Conservation (phyloP, 345 rosid genomes). For the Nasturtium officinale region DNA sequence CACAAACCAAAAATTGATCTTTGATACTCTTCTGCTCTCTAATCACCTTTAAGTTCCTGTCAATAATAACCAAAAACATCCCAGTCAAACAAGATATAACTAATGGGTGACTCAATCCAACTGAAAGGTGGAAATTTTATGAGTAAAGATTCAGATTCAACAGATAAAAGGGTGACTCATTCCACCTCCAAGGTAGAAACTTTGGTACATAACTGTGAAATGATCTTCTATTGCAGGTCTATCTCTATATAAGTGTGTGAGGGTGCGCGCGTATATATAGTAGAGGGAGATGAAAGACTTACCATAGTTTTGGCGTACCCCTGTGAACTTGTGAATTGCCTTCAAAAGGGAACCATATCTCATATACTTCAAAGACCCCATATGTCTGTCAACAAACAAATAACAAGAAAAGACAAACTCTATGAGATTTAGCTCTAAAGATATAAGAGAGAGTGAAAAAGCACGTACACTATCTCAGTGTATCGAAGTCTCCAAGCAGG, state of each 20-base stretch:
- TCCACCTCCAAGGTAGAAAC: neutral
- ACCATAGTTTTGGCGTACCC: constrained; percentile 82
- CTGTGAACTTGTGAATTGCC: constrained; percentile 75
- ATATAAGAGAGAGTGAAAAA: constrained; percentile 23
- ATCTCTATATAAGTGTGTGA: neutral
- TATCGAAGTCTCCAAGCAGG: constrained; percentile 94
- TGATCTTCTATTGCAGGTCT: no score
- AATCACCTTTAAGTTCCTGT: constrained; percentile 34
- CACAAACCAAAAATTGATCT: constrained; percentile 22
- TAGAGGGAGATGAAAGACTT: constrained; percentile 36
- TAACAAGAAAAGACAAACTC: constrained; percentile 23
- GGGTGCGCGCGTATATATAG: neutral
- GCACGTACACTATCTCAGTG: constrained; percentile 79
- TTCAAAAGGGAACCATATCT: constrained; percentile 67
- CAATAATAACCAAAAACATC: constrained; percentile 10
- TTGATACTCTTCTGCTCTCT: constrained; percentile 25
- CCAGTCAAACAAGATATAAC: neutral
- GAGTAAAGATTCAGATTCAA: neutral
- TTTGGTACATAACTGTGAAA: neutral
- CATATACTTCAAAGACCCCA: constrained; percentile 78
- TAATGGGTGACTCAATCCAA: neutral
- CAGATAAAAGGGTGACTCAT: constrained; percentile 3
- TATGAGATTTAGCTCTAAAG: constrained; percentile 11
- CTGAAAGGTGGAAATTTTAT: neutral
- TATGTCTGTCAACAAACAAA: constrained; percentile 56